phyloP scores from a whole-genome alignment of 441 rosid genomes.

The Populus hybrid region DNA sequence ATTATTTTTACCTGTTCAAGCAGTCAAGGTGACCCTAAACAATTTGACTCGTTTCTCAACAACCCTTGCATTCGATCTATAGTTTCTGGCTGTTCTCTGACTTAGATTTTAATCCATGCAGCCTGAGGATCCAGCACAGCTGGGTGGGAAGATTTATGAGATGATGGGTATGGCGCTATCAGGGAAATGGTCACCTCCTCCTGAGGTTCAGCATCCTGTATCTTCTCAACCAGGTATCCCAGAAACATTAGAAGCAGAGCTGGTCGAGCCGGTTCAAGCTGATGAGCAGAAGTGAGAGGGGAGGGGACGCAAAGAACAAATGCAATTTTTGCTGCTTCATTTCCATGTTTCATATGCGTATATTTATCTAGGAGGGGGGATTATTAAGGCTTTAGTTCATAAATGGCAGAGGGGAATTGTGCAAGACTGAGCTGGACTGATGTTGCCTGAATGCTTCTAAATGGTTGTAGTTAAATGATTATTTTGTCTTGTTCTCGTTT shows the following conservation, averaged over 20 bases:
- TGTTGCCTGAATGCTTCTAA: not conserved
- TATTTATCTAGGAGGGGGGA: not conserved
- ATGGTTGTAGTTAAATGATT: not conserved
- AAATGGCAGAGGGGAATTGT: not conserved
- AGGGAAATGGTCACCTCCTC: constrained; percentile 61
- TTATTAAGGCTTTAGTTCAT: constrained; percentile 5
- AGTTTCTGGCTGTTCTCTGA: not conserved
- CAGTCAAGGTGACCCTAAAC: not conserved
- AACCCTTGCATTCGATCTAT: not conserved
- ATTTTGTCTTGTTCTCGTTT: not conserved
- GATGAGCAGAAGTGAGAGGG: constrained; percentile 52
- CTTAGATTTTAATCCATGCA: constrained; percentile 30
- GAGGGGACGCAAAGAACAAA: not conserved
- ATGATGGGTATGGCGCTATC: constrained; percentile 84
- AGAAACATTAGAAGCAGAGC: constrained; percentile 72
- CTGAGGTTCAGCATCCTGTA: constrained; percentile 26
- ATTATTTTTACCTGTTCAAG: not conserved
- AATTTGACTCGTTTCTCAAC: not conserved
- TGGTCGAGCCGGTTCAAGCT: constrained; percentile 69
- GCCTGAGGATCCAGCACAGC: constrained; percentile 93
- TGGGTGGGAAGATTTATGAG: constrained; percentile 93
- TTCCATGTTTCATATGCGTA: not conserved
- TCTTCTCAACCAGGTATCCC: constrained; percentile 26
- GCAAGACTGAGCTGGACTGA: not conserved
- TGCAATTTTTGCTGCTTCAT: not conserved